phyloP scores from a whole-genome alignment of 257 asterid species.

The Misopates orontium region DNA sequence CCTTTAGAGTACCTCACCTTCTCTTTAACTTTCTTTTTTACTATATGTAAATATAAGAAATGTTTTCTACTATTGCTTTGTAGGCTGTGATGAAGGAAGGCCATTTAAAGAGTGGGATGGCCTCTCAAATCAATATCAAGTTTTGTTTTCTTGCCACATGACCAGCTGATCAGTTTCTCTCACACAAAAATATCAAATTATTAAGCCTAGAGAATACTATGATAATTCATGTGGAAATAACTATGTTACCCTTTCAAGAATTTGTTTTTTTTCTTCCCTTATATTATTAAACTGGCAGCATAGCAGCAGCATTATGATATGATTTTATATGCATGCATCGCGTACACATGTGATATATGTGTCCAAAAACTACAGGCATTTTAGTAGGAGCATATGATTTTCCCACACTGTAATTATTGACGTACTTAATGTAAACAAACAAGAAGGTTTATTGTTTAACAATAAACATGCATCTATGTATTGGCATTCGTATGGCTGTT shows the following conservation, averaged over 20 bases:
- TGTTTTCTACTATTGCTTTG: neutral
- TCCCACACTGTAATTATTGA: neutral
- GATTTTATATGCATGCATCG: slow-evolving; percentile 29
- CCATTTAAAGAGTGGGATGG: slow-evolving; percentile 41
- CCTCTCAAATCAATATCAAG: slow-evolving; percentile 61
- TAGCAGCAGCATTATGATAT: neutral
- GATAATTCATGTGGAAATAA: slow-evolving; percentile 17
- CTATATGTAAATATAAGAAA: slow-evolving; percentile 11
- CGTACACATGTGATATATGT: slow-evolving; percentile 37
- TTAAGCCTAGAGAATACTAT: slow-evolving; percentile 8
- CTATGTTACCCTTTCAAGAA: slow-evolving; percentile 27
- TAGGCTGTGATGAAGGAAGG: slow-evolving; percentile 1
- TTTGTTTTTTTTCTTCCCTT: neutral
- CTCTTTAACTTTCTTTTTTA: slow-evolving; percentile 1
- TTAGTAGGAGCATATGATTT: slow-evolving; percentile 21
- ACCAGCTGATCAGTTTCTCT: slow-evolving; percentile 34
- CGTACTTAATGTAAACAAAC: neutral
- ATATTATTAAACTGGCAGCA: slow-evolving; percentile 26
- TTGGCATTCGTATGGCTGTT: no score
- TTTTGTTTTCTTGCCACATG: slow-evolving; percentile 61
- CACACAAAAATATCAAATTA: slow-evolving; percentile 5
- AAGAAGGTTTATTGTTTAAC: neutral
- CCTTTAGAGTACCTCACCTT: no score
- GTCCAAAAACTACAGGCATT: slow-evolving; percentile 32
- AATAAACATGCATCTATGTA: neutral